These are phyloP conservation scores for Eimeria necatrix DNA, from an alignment of 169 alveolate species.

Conservation along the genomic window DNA sequence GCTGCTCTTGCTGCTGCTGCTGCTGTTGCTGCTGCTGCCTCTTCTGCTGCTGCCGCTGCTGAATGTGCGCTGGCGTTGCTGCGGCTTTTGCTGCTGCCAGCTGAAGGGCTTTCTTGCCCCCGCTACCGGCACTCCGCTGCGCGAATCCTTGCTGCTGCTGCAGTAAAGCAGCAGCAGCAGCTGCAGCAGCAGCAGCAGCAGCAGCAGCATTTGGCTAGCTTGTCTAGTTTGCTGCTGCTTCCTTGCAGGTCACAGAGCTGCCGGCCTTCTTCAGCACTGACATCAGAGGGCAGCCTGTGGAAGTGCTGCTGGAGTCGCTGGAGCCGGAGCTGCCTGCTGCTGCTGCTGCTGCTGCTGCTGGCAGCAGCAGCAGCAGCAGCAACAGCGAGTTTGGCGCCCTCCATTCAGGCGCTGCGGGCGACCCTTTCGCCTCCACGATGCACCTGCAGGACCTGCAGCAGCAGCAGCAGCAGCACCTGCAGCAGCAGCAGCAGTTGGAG, in stretches of 20 bases:
- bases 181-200: slow-evolving; percentile 23
- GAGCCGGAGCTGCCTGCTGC: slow-evolving; percentile 40
- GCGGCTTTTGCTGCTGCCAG: neutral
- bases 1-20: slow-evolving; percentile 14
- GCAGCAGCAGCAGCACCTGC: slow-evolving; percentile 39
- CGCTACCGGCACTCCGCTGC: too few relatives aligned
- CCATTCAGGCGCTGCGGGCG: neutral
- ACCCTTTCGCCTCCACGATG: neutral
- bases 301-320: slow-evolving; percentile 26
- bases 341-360: neutral
- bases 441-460: neutral
- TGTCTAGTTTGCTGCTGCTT: slow-evolving; percentile 25
- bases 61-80: neutral
- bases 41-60: slow-evolving; percentile 1
- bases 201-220: neutral
- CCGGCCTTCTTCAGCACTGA: slow-evolving; percentile 54
- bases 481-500: slow-evolving; percentile 21
- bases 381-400: neutral
- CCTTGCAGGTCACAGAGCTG: slow-evolving; percentile 30
- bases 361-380: slow-evolving; percentile 58
- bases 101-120: too few relatives aligned
- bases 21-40: slow-evolving; percentile 22
- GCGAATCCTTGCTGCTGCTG: slow-evolving; percentile 12
- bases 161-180: neutral
- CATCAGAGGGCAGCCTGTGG: slow-evolving; percentile 30